phyloP scores from a whole-genome alignment of 768 basidiomycete species.

The Fomitopsis pulvina region DNA sequence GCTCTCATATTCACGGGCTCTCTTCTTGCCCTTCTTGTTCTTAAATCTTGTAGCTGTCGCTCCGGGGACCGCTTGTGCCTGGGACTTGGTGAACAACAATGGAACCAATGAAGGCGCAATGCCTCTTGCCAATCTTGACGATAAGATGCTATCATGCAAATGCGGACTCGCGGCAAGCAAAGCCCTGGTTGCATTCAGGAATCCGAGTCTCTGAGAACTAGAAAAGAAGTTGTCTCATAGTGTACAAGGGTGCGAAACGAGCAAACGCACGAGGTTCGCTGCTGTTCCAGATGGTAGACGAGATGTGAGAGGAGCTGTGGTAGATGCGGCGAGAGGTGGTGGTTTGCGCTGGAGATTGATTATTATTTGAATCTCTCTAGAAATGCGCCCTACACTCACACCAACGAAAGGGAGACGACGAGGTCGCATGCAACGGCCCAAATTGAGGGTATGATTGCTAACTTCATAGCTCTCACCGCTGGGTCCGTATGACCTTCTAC shows the following conservation, averaged over 20 bases:
- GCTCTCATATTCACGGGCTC: conserved; percentile 64
- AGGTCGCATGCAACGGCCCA: conserved; percentile 49
- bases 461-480: conserved; percentile 47
- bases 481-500: conserved; percentile 43
- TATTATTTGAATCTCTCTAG: not conserved
- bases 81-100: conserved; percentile 37
- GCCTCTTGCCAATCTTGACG: conserved; percentile 50
- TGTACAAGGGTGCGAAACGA: conserved; percentile 7
- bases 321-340: conserved; percentile 49
- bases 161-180: conserved; percentile 39
- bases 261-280: conserved; percentile 37
- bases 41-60: conserved; percentile 20
- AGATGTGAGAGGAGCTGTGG: conserved; percentile 48
- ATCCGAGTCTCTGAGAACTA: conserved; percentile 21
- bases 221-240: not conserved
- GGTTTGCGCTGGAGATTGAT: conserved; percentile 35
- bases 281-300: conserved; percentile 56
- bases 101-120: conserved; percentile 42
- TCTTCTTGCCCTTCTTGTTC: conserved; percentile 59
- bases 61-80: conserved; percentile 21
- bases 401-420: conserved; percentile 39
- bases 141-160: conserved; percentile 38
- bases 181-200: conserved; percentile 39
- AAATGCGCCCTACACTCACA: conserved; percentile 27
- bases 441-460: conserved; percentile 41